Base-by-base conservation (phyloP, 352 stramenopile genomes). In the Blastocystis hominis region DNA sequence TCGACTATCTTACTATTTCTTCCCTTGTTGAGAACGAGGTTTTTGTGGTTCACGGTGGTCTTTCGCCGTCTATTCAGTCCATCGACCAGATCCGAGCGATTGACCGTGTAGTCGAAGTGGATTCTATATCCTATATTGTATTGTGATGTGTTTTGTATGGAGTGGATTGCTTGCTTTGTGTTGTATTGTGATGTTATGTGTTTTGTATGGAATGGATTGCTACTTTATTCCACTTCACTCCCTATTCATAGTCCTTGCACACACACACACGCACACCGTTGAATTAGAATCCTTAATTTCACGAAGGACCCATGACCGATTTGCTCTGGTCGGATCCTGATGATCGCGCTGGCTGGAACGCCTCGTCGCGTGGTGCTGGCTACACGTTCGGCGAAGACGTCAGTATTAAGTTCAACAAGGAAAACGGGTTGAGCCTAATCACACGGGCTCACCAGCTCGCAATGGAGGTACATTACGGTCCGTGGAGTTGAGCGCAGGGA, bases 291-390 rank as follows among this genome's bases (percentile, higher is more conserved):
- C 53, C 62, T 53, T 17, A 66, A 50, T 24, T 0, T 24, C 94
- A 98, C 90, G 95, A 98, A 89, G 95, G 95, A 36, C 94, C 95
- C 1, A 97, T 98, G 94, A 98, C 95, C 89, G 96, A 98, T 92
- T 91, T 98, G 47, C 91, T 98, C 9, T 98, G 96, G 96, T 97
- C 92, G 42, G 96, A 98, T 92, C 95, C 96, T 6, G 95, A 98
- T 89, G 94, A 97, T 88, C 90, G 93, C 64, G 94, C 91, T 47
- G 95, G 95, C 56, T 98, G 95, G 95, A 95, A 95, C 87, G 97
- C 98, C 79, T 97, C 93, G 38, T 94, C 95, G 44, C 92, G 95
- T 64, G 96, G 91, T 54, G 93, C 94, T 6, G 94, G 94, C 55
- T 97, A 95, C 91, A 93, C 95, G 24, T 97, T 97, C 92, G 94